Conservation (phyloP, 306 rosid genomes). For the Sechiopsis laciniata region DNA sequence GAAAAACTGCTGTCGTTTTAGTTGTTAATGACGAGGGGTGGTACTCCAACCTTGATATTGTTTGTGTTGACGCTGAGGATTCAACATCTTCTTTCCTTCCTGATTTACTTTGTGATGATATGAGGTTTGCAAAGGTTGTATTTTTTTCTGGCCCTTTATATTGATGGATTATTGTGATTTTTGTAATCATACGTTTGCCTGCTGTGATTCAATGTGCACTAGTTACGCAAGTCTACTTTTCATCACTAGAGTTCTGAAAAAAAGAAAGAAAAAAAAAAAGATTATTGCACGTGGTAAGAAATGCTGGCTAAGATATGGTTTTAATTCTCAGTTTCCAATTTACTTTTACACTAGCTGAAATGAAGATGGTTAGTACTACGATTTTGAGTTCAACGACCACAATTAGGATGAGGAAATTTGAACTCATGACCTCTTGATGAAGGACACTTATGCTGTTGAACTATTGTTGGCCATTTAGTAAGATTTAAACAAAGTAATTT, state of each 20-base stretch:
- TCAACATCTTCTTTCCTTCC: conserved; percentile 34
- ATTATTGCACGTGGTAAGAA: neutral
- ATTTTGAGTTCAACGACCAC: too few relatives aligned
- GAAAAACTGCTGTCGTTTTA: conserved; percentile 70
- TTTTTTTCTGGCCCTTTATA: neutral
- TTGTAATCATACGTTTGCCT: neutral
- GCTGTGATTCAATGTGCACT: conserved; percentile 6
- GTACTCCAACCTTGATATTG: conserved; percentile 29
- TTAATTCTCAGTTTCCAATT: neutral
- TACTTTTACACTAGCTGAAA: neutral
- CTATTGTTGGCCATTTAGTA: too few relatives aligned
- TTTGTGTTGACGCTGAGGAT: conserved; percentile 34
- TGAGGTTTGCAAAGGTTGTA: conserved; percentile 46
- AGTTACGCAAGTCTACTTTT: neutral
- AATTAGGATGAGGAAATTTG: too few relatives aligned
- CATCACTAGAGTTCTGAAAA: neutral
- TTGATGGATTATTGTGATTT: neutral
- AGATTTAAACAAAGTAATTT: neutral
- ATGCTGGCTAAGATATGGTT: neutral
- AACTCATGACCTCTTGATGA: too few relatives aligned
- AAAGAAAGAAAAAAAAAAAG: neutral
- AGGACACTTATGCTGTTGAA: too few relatives aligned
- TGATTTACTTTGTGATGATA: conserved; percentile 42
- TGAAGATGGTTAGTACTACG: neutral
- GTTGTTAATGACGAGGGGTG: conserved; percentile 39